Base-by-base conservation (phyloP, 164 flowering plant genomes). In the Magnolia officinalis region DNA sequence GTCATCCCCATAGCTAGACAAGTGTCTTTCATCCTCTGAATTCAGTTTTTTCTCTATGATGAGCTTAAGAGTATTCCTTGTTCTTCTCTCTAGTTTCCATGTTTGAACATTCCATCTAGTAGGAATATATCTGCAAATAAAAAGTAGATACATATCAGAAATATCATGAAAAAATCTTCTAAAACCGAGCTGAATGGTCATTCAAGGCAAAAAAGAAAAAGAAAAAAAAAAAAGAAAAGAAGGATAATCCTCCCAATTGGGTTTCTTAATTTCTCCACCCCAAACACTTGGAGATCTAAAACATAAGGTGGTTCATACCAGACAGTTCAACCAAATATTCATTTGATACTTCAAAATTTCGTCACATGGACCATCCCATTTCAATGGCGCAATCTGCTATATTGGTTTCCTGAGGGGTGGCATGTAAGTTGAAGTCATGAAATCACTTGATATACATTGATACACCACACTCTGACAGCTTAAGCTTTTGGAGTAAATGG, bases 51-150 rank as follows among this genome's bases (percentile, higher is more conserved):
- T 74, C 26, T 76, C 70, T 61, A 81, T 78, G 72, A 81, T 74
- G 13, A 29, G 4, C 61, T 63, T 75, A 5, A 84, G 52, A 6
- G 81, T 70, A 29, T 76, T 71, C 67, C 70, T 84, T 67, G 78
- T 8, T 74, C 49, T 81, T 73, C 75, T 75, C n/a, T 75, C 75
- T 16, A 81, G 81, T 74, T 67, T 79, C 84, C 84, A 83, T 19
- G 73, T 72, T 5, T 61, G 24, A 50, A 50, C 23, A 51, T 78
- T 83, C 68, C 65, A 73, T n/a, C 67, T 75, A n/a, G 85, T 80
- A 2, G 85, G 85, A 61, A 83, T 71, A 64, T 80, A 80, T 63
- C 85, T 80, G 67, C 68, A 69, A n/a, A 26, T 50, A 64, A 61
- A n/a, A 31, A 51, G 37, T 69, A 68, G 49, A 5, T 50, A 19